Base-by-base conservation (phyloP, 2,329 filamentous ascomycete genomes). In the Aspergillus udagawae region DNA sequence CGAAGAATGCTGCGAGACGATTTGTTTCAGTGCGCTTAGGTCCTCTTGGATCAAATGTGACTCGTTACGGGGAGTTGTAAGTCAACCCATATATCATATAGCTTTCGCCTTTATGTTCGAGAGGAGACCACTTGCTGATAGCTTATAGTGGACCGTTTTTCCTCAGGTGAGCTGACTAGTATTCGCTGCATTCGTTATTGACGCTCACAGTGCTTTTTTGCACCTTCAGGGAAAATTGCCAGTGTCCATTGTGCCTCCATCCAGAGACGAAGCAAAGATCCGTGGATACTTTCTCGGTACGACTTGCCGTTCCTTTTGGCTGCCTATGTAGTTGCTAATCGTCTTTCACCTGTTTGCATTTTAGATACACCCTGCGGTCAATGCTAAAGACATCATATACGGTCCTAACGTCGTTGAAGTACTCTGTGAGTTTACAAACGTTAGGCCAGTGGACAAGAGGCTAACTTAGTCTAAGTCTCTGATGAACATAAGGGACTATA, bases 401-500 rank as follows among this genome's bases (percentile, higher is more conserved):
- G 67, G 70, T 6, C 65, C 73, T 21, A 63, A 73, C 3, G 75
- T 77, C 3, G 65, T 84, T 14, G 67, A 74, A 53, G 73, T 87
- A 9, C 74, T 71, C 54, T 87, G 85, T 86, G 67, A 77, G 60
- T 7, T 21, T 48, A 42, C 17, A 35, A 51, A 48, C 28, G 25
- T 47, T 29, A 57, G 27, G 60, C 55, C 35, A 45, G 28, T 35
- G 64, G 35, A 35, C 41, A 35, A 28, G 8, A 14, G 28, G 49
- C 57, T 70, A 21, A 67, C 44, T 38, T 25, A 55, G 32, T 45
- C 25, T 17, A 47, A 90, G 88, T 88, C 87, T 81, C 82, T 58
- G 87, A 89, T 68, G 80, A 79, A 1, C 92, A 96, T 71, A 68
- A 79, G 48, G 92, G 89, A 73, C 73, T 79, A 25, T 95, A 92